Base-by-base conservation (phyloP, 495 filamentous ascomycete genomes). In the Lasiosphaeria ovina region DNA sequence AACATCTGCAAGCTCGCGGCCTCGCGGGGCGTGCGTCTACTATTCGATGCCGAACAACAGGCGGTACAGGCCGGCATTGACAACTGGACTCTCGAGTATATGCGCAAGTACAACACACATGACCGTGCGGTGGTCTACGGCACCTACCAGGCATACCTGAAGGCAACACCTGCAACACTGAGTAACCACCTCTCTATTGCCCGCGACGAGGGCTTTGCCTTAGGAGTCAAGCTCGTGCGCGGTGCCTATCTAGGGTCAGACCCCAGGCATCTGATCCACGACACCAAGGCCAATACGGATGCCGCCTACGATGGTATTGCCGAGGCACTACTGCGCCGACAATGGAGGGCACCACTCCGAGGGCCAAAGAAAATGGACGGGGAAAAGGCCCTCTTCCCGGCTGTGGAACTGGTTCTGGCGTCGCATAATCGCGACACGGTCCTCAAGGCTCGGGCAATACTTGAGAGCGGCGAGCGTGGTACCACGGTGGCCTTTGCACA, bases 341-440 rank as follows among this genome's bases (percentile, higher is more conserved):
- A 77, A 68, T 75, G 82, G 83, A 58, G 70, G 69, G 74, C 81
- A 51, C 74, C 87, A 2, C 71, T 82, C 10, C 65, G 79, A 12
- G 65, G 75, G 0, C 65, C 74, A 0, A 66, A 67, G 24, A 65
- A 79, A 3, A 59, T 72, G 0, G 65, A 74, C 40, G 64, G 66
- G 7, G 58, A 62, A 0, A 64, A 68, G 8, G 69, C 74, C 6
- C 38, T 62, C n/a, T 88, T 92, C 61, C 89, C 90, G 0, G 68
- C 77, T 3, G 81, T 90, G 33, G 82, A 85, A 64, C 74, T 95
- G 36, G 85, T 97, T 45, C 83, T 98, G 38, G 94, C 93, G 36
- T 89, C 89, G n/a, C 94, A 98, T 76, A 98, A 97, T 74, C 84
- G 82, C n/a, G 85, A 84, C 24, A 91, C 92, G 11, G 88, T 97